Evolutionary conservation across 345 rosid genomes (phyloP).

Genomic region (Brassica carinata): DNA sequence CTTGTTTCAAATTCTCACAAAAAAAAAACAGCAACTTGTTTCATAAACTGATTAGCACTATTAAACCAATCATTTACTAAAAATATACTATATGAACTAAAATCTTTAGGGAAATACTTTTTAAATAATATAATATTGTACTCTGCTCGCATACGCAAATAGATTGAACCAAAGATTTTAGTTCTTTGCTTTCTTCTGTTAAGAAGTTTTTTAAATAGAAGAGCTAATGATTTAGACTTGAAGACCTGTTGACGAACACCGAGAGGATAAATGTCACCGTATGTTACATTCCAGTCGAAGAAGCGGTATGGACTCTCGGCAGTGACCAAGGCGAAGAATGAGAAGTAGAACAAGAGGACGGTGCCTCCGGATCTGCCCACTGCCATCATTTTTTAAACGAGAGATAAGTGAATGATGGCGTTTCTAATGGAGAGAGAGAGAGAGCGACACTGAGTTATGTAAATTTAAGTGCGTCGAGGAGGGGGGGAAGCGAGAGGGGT

Average conservation of each 20-base stretch:
- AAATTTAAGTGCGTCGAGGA: constrained; percentile 23
- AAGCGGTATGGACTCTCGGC: constrained; percentile 76
- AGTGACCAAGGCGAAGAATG: constrained; percentile 32
- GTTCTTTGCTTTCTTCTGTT: background rate
- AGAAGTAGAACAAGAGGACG: constrained; percentile 31
- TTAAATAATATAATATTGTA: background rate
- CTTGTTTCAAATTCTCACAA: background rate
- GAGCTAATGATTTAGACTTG: background rate
- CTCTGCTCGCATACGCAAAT: background rate
- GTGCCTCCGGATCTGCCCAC: constrained; percentile 31
- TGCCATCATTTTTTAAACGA: constrained; percentile 11
- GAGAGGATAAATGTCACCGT: constrained; percentile 75
- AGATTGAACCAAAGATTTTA: background rate
- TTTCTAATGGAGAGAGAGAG: constrained; percentile 7
- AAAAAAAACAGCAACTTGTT: background rate
- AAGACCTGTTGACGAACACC: constrained; percentile 75
- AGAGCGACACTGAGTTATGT: constrained; percentile 20
- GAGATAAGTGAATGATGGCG: constrained; percentile 1
- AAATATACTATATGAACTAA: background rate
- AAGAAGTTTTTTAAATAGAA: background rate
- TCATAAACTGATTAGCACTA: background rate
- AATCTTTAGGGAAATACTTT: background rate
- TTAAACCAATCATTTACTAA: background rate
- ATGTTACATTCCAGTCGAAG: constrained; percentile 80
- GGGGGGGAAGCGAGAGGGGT: background rate